A percentile compares a stretch with the other conserved stretches of the same genome.
phyloP scores from a whole-genome alignment of 2,329 filamentous ascomycete genomes.

The Fusarium papillatum region DNA sequence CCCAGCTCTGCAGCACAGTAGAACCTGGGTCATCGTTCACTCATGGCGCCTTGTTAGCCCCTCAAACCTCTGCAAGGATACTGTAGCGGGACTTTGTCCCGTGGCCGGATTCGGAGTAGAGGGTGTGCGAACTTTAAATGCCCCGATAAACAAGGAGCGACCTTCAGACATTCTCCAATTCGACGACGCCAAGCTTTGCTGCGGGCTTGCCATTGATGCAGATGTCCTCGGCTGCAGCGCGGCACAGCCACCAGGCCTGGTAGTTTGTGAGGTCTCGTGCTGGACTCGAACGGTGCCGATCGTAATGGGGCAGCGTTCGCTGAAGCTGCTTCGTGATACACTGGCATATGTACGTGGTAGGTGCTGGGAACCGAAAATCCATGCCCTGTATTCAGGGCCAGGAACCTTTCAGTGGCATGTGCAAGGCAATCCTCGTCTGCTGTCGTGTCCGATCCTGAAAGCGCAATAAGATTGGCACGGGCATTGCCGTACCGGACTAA shows the following conservation, averaged over 20 bases:
- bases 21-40: constrained; percentile 11
- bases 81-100: neutral
- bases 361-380: neutral
- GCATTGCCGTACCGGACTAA: neutral
- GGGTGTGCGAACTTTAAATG: constrained; percentile 3
- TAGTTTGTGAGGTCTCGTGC: constrained; percentile 5
- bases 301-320: neutral
- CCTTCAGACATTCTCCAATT: constrained; percentile 8
- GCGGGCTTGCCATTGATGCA: neutral
- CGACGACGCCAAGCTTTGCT: neutral
- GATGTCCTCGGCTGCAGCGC: constrained; percentile 9
- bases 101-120: constrained; percentile 4
- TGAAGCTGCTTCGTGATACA: neutral
- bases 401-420: neutral
- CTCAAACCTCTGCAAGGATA: neutral
- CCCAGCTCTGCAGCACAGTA: neutral
- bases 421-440: neutral
- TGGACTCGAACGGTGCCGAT: neutral
- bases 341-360: neutral
- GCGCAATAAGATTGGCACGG: neutral
- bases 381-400: neutral
- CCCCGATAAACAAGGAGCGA: neutral
- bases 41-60: constrained; percentile 9
- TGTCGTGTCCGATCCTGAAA: neutral
- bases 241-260: constrained; percentile 2